Percentiles rank a stretch among this genome's conserved stretches.
Conservation (phyloP, 176 grass and related monocot genomes). For the Eleusine indica region DNA sequence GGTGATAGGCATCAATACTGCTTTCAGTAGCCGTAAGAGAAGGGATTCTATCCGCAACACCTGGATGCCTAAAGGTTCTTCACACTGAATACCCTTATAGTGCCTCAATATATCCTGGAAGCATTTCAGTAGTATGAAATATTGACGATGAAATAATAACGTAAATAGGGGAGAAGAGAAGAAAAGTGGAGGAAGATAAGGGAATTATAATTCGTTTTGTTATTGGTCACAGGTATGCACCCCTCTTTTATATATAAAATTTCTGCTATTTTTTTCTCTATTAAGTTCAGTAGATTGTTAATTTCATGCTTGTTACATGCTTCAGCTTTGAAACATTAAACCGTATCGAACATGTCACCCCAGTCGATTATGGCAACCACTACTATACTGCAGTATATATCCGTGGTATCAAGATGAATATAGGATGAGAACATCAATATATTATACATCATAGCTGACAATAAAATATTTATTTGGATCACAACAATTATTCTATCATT, state of each 20-base stretch:
- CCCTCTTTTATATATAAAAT: background rate
- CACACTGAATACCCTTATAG: background rate
- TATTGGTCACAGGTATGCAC: conserved; percentile 86
- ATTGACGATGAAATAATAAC: conserved; percentile 13
- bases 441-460: background rate
- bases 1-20: conserved; percentile 95
- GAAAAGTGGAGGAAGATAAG: conserved; percentile 81
- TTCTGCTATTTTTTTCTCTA: background rate
- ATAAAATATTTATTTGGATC: background rate
- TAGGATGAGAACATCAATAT: background rate
- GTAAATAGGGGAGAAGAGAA: conserved; percentile 71
- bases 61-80: conserved; percentile 90
- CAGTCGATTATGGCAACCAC: background rate
- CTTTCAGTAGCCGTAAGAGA: conserved; percentile 87
- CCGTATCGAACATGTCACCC: background rate
- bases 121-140: conserved; percentile 9
- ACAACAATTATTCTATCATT: background rate
- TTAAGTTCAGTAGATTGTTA: background rate
- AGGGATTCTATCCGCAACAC: conserved; percentile 90
- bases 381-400: background rate
- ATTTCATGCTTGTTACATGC: background rate
- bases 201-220: conserved; percentile 89
- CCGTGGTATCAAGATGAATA: background rate
- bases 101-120: background rate
- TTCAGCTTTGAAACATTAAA: background rate